Evolutionary conservation across 1,284 basidiomycete genomes (phyloP).

Genomic region (Pascua sp.): DNA sequence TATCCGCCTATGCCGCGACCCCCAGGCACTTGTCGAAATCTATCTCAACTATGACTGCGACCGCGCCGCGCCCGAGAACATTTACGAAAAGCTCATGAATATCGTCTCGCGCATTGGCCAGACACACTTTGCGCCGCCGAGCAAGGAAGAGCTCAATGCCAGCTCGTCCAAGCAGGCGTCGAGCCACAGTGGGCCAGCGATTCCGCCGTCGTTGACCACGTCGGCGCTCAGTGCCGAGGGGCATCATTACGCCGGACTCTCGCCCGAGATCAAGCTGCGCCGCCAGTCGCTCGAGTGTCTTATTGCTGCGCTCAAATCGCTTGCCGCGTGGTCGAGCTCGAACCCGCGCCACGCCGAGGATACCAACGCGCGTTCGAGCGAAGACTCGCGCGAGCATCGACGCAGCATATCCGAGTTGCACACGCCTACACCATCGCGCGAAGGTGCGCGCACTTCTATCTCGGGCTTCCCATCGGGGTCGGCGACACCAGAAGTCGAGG

Average conservation of each 20-base stretch:
- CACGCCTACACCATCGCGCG: constrained; percentile 26
- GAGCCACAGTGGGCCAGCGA: constrained; percentile 41
- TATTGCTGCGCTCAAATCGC: constrained; percentile 76
- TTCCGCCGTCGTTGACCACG: constrained; percentile 64
- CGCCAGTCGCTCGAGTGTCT: constrained; percentile 87
- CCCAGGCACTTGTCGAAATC: constrained; percentile 91
- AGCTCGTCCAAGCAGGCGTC: constrained; percentile 37
- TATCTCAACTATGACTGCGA: constrained; percentile 99
- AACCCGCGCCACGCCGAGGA: constrained; percentile 17
- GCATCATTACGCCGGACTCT: constrained; percentile 59
- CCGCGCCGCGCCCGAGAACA: constrained; percentile 84
- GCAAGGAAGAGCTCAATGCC: constrained; percentile 45
- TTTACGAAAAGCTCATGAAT: constrained; percentile 94
- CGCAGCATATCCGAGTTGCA: constrained; percentile 4
- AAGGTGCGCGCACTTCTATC: constrained; percentile 10
- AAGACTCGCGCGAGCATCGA: constrained; percentile 17
- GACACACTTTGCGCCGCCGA: constrained; percentile 59
- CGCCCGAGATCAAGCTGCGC: constrained; percentile 77
- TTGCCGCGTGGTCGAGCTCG: constrained; percentile 80
- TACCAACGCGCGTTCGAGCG: constrained; percentile 20
- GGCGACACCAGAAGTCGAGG: constrained; percentile 69
- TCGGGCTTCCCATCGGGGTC: constrained; percentile 35
- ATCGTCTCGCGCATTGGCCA: constrained; percentile 87
- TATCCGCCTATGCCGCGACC: constrained; percentile 83
- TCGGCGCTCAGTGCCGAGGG: constrained; percentile 55